Percentiles rank a stretch among this genome's conserved stretches.
Evolutionary conservation across 2,329 filamentous ascomycete genomes (phyloP).

Genomic region (Paraphaeosphaeria sporulosa): DNA sequence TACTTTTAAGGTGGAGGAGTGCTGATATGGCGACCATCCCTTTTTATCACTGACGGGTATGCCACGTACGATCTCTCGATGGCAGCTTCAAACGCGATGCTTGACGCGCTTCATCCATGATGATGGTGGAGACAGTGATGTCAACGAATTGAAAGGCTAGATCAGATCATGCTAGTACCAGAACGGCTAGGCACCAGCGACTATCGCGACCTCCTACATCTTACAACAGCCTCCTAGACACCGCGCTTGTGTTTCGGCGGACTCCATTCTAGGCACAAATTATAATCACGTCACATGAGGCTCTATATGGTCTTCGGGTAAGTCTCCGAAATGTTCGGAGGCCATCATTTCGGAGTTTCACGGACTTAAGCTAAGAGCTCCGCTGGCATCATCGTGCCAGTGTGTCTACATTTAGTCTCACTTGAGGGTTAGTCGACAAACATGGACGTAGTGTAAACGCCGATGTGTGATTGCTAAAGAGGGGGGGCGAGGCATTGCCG

Average conservation of each 20-base stretch:
- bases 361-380: conserved; percentile 4
- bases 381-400: too few relatives aligned
- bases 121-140: conserved; percentile 11
- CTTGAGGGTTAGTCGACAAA: not conserved
- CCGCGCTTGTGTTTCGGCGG: not conserved
- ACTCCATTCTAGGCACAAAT: not conserved
- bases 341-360: not conserved
- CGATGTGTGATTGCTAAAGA: not conserved
- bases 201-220: not conserved
- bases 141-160: not conserved
- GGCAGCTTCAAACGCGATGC: conserved; percentile 3
- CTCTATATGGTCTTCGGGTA: not conserved
- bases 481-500: too few relatives aligned
- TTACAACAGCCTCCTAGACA: not conserved
- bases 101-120: conserved; percentile 3
- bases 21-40: not conserved
- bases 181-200: not conserved
- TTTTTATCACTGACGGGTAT: conserved; percentile 3
- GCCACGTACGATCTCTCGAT: conserved; percentile 14
- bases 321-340: conserved; percentile 1
- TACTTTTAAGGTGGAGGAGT: not conserved
- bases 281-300: not conserved
- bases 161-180: not conserved
- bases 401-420: not conserved
- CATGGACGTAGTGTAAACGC: conserved; percentile 2